Conservation (phyloP, 257 asterid genomes). For the Anisodus tanguticus region DNA sequence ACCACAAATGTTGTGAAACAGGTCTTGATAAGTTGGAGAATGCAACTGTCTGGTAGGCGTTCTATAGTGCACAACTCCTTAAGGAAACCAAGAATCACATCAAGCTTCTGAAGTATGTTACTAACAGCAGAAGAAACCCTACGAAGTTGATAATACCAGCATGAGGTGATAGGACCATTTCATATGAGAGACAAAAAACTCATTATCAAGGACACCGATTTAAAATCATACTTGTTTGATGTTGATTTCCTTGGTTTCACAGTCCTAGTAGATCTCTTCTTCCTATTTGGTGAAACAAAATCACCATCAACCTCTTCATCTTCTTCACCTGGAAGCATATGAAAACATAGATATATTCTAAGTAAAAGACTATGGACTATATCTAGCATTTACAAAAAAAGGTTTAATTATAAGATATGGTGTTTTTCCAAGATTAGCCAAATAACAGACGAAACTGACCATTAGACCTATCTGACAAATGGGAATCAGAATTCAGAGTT, state of each 20-base stretch:
- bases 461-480: slow-evolving; percentile 3
- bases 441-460: slow-evolving; percentile 19
- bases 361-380: slow-evolving; percentile 1
- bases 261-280: slow-evolving; percentile 71
- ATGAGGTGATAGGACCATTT: slow-evolving; percentile 28
- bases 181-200: slow-evolving; percentile 30
- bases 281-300: slow-evolving; percentile 80
- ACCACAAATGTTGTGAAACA: slow-evolving; percentile 86
- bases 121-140: slow-evolving; percentile 76
- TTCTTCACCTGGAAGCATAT: slow-evolving; percentile 58
- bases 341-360: slow-evolving; percentile 8
- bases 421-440: background rate
- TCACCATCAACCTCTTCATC: slow-evolving; percentile 71
- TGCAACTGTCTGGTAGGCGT: slow-evolving; percentile 94
- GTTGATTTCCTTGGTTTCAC: slow-evolving; percentile 67
- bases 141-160: slow-evolving; percentile 32
- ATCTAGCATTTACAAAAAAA: background rate
- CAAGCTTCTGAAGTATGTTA: slow-evolving; percentile 86
- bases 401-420: background rate
- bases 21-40: slow-evolving; percentile 89
- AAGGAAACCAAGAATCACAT: slow-evolving; percentile 84
- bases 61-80: slow-evolving; percentile 81
- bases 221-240: slow-evolving; percentile 55
- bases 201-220: slow-evolving; percentile 27
- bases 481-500: slow-evolving; percentile 6